A percentile compares a stretch with the other conserved stretches of the same genome.
These are phyloP conservation scores for Phyllosticta citribraziliensis DNA, from an alignment of 2,329 filamentous ascomycete genomes.

Conservation along the genomic window DNA sequence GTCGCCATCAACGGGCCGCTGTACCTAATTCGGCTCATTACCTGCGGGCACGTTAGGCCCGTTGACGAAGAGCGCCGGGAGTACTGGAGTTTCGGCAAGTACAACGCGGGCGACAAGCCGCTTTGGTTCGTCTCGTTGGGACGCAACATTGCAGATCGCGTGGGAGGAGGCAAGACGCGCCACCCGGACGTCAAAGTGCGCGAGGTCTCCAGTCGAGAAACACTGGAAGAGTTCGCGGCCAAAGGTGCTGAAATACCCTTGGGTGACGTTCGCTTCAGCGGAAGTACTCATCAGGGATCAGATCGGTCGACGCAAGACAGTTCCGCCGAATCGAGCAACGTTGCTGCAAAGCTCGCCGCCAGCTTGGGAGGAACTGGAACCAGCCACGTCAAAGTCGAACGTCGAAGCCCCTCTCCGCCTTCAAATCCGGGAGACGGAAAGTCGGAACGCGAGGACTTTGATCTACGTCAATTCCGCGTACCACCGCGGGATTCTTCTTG, in stretches of 20 bases:
- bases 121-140: constrained; percentile 22
- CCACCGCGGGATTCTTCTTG: not conserved
- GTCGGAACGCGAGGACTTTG: not conserved
- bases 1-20: constrained; percentile 62
- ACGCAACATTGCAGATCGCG: constrained; percentile 55
- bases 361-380: not conserved
- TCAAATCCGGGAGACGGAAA: not conserved
- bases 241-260: not conserved
- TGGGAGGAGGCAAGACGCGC: not conserved
- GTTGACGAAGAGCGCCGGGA: constrained; percentile 68
- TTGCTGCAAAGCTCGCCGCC: not conserved
- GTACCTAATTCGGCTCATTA: constrained; percentile 56
- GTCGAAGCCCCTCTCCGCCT: not conserved
- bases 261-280: not conserved
- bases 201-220: constrained; percentile 1
- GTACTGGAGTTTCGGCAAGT: constrained; percentile 55
- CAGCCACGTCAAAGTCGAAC: not conserved
- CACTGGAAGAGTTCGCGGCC: not conserved
- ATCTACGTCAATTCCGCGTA: constrained; percentile 5
- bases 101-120: constrained; percentile 42
- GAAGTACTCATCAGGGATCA: not conserved
- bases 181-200: not conserved
- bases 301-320: not conserved
- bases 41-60: constrained; percentile 60
- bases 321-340: not conserved